Conservation (phyloP, 2,329 filamentous ascomycete species). For the Fusarium redolens region DNA sequence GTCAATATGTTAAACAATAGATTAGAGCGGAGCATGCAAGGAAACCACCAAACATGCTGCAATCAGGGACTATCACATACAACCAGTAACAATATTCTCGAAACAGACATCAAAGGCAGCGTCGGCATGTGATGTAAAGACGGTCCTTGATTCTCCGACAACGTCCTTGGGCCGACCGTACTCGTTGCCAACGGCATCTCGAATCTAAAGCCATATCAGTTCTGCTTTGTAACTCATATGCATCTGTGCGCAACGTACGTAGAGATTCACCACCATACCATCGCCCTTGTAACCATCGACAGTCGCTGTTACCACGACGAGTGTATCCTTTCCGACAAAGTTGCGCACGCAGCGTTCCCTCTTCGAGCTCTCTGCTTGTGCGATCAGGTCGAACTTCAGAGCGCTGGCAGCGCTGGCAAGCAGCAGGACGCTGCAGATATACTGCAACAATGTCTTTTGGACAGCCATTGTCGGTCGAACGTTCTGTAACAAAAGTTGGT, state of each 20-base stretch:
- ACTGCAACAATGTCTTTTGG: constrained; percentile 65
- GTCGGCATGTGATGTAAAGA: constrained; percentile 93
- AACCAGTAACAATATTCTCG: constrained; percentile 79
- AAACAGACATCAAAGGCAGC: constrained; percentile 97
- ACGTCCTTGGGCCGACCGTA: constrained; percentile 93
- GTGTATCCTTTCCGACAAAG: constrained; percentile 90
- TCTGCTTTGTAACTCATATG: not conserved
- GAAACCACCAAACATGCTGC: not conserved
- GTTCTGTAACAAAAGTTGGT: not conserved
- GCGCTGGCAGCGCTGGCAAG: constrained; percentile 69
- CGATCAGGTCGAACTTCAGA: constrained; percentile 93
- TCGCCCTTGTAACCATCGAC: constrained; percentile 88
- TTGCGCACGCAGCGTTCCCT: constrained; percentile 94
- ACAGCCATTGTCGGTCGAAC: constrained; percentile 57
- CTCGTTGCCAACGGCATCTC: constrained; percentile 94
- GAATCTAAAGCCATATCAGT: constrained; percentile 71
- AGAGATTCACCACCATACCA: constrained; percentile 93
- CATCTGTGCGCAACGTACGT: constrained; percentile 67
- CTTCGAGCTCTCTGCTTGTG: constrained; percentile 68
- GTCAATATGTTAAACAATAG: constrained; percentile 17
- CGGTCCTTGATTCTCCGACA: constrained; percentile 89
- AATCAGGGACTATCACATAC: constrained; percentile 62
- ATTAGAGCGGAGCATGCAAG: constrained; percentile 16
- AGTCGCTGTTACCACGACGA: constrained; percentile 94
- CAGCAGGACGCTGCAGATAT: constrained; percentile 68